These are phyloP conservation scores for Penicillium dipodomyicola DNA, from an alignment of 495 filamentous ascomycete genomes.

Conservation along the genomic window DNA sequence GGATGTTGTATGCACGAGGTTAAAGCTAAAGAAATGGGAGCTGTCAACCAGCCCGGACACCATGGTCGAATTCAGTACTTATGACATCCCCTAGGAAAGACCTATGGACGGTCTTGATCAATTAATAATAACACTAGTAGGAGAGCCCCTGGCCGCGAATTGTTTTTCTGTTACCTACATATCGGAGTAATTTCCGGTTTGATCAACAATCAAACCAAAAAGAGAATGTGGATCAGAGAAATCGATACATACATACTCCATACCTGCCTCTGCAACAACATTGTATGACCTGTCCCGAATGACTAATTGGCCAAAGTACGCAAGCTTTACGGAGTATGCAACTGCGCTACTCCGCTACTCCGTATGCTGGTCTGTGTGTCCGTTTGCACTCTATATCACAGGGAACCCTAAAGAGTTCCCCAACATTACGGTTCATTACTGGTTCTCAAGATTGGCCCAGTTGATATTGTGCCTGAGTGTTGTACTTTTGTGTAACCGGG, in stretches of 20 bases:
- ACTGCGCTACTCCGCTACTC: not conserved
- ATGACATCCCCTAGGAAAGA: not conserved
- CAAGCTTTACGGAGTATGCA: not conserved
- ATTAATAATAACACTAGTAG: not conserved
- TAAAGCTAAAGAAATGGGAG: not conserved
- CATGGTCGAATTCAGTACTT: not conserved
- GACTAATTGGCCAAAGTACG: not conserved
- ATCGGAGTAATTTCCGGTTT: conserved; percentile 5
- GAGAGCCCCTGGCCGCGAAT: not conserved
- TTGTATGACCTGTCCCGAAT: not conserved
- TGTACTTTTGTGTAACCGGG: not conserved
- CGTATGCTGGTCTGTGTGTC: not conserved
- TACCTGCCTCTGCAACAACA: not conserved
- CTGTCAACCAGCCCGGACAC: not conserved
- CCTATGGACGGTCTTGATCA: not conserved
- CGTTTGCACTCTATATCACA: not conserved
- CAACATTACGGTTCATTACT: not conserved
- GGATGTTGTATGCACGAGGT: not conserved
- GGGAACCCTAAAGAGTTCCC: not conserved
- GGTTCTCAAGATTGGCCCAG: conserved; percentile 1
- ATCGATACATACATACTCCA: not conserved
- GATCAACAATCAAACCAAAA: conserved; percentile 11
- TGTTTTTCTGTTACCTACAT: not conserved
- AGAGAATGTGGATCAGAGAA: not conserved
- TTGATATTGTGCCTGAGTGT: not conserved